Evolutionary conservation across 805 yeast species (phyloP), one percentile per base, ranked within the genome.

Genomic region (Teunomyces pallodes): DNA sequence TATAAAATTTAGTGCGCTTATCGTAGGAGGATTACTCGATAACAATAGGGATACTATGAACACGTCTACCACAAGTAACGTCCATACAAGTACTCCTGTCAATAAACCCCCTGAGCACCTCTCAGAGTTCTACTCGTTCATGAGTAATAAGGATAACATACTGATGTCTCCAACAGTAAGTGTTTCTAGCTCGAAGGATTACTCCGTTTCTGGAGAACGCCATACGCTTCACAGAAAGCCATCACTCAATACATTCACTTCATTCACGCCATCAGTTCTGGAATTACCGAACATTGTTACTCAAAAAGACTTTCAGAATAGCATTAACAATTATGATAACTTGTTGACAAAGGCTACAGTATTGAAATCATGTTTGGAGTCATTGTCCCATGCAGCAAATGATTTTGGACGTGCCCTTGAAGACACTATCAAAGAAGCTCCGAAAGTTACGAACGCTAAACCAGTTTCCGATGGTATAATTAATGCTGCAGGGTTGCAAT

Each of bases 401-500:
- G 83, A 81, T 44, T 80, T 90, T 58, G 96, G 94, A 1, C 66
- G 72, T 2, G 82, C 91, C 1, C 68, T 90, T 46, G 94, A 87
- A 57, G 66, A 63, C 44, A 55, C 62, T 9, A 56, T 66, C 9
- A 57, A 55, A 41, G 51, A 58, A 9, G 54, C 59, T 35, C 69
- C 67, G 8, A 67, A 66, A 43, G 65, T 64, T 1, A 54, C 58
- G 49, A 58, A 62, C 45, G 27, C 56, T 20, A 59, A 53, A 31
- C 43, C 48, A 8, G 69, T 65, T 2, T 77, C 84, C 2, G 86
- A 85, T 54, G 89, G 89, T 7, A 63, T 89, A 12, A 67, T 82
- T 55, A 77, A 82, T 43, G 87, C 91, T 2, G 84, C 90, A 36
- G 96, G 96, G 0, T 69, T 90, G 46, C 91, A 87, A 55, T 83